Percentiles rank a stretch among this genome's conserved stretches.
Conservation (phyloP, 75 land plant species). For the Picea sitchensis region DNA sequence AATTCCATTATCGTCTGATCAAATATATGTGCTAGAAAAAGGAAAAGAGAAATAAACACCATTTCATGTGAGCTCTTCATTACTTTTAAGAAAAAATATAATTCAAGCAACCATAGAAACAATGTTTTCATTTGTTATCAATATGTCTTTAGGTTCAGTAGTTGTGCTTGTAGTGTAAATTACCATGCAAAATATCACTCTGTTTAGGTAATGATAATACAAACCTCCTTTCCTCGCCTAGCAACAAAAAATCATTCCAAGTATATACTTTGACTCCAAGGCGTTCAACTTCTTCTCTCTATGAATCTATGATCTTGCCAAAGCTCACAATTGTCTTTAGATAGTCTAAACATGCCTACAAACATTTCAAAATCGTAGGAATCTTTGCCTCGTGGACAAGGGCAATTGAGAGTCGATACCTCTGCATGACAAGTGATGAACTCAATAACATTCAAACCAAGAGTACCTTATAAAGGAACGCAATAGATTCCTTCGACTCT, state of each 20-base stretch:
- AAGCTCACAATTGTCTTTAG: conserved; percentile 72
- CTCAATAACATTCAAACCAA: conserved; percentile 91
- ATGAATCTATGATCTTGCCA: conserved; percentile 55
- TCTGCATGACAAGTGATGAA: conserved; percentile 88
- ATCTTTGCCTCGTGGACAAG: conserved; percentile 86
- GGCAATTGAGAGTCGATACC: conserved; percentile 44
- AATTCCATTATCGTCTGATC: conserved; percentile 88
- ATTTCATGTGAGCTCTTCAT: conserved; percentile 53
- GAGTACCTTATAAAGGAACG: too few relatives aligned
- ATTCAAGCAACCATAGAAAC: conserved; percentile 68
- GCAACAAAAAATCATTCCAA: conserved; percentile 80
- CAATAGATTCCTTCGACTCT: too few relatives aligned
- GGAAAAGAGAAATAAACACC: conserved; percentile 89
- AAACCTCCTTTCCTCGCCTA: conserved; percentile 62
- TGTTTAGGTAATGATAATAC: conserved; percentile 63
- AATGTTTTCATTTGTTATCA: conserved; percentile 77
- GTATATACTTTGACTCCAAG: conserved; percentile 60
- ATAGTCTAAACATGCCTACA: background rate
- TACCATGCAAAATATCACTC: conserved; percentile 78
- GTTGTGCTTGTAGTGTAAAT: conserved; percentile 99
- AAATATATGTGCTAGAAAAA: conserved; percentile 96
- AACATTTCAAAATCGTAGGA: conserved; percentile 34
- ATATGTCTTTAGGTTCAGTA: conserved; percentile 95
- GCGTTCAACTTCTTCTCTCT: conserved; percentile 47
- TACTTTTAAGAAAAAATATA: conserved; percentile 39